A percentile compares a stretch with the other conserved stretches of the same genome.
Evolutionary conservation across 2,329 filamentous ascomycete genomes (phyloP).

Genomic region (Microdochium trichocladiopsis): DNA sequence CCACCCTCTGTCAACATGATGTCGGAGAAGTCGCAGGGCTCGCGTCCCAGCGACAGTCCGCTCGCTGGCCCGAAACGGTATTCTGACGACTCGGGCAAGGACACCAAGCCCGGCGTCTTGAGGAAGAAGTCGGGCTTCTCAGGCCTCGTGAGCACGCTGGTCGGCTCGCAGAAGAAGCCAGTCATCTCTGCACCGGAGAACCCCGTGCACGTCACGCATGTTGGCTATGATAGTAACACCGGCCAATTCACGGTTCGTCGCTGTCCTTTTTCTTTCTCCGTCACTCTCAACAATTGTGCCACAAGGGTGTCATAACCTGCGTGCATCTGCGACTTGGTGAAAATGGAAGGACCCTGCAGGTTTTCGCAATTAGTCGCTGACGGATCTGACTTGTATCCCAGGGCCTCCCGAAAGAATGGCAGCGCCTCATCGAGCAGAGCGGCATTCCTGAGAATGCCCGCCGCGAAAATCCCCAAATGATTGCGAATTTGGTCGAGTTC

Average conservation of each 20-base stretch:
- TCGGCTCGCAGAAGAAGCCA: conserved; percentile 81
- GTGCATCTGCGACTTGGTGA: too few relatives aligned
- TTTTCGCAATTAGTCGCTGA: too few relatives aligned
- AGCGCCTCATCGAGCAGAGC: conserved; percentile 88
- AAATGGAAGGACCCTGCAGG: too few relatives aligned
- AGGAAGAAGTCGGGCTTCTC: conserved; percentile 87
- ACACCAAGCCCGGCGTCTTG: conserved; percentile 50
- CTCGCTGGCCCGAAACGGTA: conserved; percentile 60
- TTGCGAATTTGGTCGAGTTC: conserved; percentile 92
- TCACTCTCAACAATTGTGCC: too few relatives aligned
- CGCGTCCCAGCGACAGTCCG: conserved; percentile 33
- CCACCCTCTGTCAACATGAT: conserved; percentile 32
- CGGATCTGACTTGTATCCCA: conserved; percentile 29
- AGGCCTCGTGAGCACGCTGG: conserved; percentile 75
- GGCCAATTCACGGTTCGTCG: conserved; percentile 85
- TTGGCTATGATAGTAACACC: conserved; percentile 93
- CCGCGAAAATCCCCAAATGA: conserved; percentile 89
- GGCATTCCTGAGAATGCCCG: conserved; percentile 95
- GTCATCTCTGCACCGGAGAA: conserved; percentile 98
- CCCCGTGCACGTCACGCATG: conserved; percentile 94
- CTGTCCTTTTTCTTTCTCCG: conserved; percentile 4
- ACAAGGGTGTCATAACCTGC: too few relatives aligned
- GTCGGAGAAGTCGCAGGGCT: conserved; percentile 33
- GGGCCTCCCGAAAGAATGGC: conserved; percentile 97
- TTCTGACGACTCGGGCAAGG: conserved; percentile 65